These are phyloP conservation scores for Skeletonema menzelii DNA, from an alignment of 108 stramenopile species.

Conservation along the genomic window DNA sequence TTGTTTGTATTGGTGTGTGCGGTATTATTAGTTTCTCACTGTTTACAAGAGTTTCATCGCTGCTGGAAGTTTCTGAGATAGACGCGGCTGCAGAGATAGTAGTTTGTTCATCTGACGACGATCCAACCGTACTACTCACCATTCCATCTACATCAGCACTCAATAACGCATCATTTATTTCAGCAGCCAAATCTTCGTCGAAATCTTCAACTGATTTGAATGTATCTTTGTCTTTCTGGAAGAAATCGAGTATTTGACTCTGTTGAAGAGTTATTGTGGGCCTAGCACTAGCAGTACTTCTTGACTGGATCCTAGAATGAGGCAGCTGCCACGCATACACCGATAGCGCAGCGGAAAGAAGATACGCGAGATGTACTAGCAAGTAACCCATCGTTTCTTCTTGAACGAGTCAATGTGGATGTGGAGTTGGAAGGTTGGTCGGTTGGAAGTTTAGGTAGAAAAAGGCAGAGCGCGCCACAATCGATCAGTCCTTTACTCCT, in stretches of 20 bases:
- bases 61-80: background rate
- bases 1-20: background rate
- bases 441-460: too few relatives aligned
- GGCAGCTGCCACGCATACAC: background rate
- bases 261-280: background rate
- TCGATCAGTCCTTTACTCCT: too few relatives aligned
- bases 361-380: background rate
- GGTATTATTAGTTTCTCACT: background rate
- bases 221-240: slow-evolving; percentile 2
- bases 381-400: background rate
- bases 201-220: slow-evolving; percentile 14
- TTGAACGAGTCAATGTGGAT: background rate
- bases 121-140: background rate
- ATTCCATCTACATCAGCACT: slow-evolving; percentile 2
- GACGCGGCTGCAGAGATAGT: background rate
- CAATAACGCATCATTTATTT: slow-evolving; percentile 14
- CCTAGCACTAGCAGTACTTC: background rate
- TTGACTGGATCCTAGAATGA: background rate
- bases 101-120: background rate
- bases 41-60: background rate
- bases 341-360: background rate
- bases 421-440: background rate
- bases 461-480: too few relatives aligned
- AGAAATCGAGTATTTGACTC: slow-evolving; percentile 3
- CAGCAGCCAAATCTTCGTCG: slow-evolving; percentile 21